phyloP scores from a whole-genome alignment of 2,329 filamentous ascomycete genomes.

The Ascochyta viciae-villosae region DNA sequence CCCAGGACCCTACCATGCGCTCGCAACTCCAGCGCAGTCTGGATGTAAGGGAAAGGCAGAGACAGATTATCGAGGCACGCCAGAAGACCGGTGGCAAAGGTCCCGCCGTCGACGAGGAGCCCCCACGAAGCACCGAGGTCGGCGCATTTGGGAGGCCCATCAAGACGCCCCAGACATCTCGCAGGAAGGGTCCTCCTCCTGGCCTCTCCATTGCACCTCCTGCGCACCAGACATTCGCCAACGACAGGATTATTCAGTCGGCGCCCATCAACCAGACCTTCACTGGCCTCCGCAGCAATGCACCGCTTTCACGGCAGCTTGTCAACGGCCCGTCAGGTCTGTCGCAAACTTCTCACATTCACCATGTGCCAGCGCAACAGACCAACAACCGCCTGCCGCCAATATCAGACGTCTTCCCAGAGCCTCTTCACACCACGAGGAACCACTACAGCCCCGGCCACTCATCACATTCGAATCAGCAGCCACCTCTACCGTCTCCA shows the following conservation, averaged over 20 bases:
- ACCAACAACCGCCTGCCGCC: constrained; percentile 92
- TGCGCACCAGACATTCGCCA: constrained; percentile 87
- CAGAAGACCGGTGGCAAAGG: constrained; percentile 75
- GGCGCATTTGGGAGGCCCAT: constrained; percentile 53
- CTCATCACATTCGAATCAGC: constrained; percentile 68
- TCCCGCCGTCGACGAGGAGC: constrained; percentile 38
- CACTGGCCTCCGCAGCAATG: constrained; percentile 75
- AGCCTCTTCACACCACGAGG: constrained; percentile 64
- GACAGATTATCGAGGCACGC: constrained; percentile 91
- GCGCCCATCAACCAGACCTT: constrained; percentile 95
- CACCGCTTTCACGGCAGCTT: constrained; percentile 76
- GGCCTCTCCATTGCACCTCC: constrained; percentile 95
- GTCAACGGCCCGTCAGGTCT: constrained; percentile 83
- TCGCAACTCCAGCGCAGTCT: constrained; percentile 94
- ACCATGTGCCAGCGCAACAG: constrained; percentile 86
- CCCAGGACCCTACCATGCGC: constrained; percentile 94
- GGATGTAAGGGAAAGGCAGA: constrained; percentile 90
- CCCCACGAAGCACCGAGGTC: constrained; percentile 40
- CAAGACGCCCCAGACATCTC: constrained; percentile 76
- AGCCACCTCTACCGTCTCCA: constrained; percentile 78
- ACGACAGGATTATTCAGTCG: constrained; percentile 95
- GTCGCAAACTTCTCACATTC: constrained; percentile 85
- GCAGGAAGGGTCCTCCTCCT: constrained; percentile 79
- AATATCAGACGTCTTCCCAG: constrained; percentile 92
- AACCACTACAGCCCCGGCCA: constrained; percentile 67